A percentile compares a stretch with the other conserved stretches of the same genome.
These are phyloP conservation scores for Coemansia sp. DNA, from an alignment of 192 early-diverging fungal species.

Conservation along the genomic window DNA sequence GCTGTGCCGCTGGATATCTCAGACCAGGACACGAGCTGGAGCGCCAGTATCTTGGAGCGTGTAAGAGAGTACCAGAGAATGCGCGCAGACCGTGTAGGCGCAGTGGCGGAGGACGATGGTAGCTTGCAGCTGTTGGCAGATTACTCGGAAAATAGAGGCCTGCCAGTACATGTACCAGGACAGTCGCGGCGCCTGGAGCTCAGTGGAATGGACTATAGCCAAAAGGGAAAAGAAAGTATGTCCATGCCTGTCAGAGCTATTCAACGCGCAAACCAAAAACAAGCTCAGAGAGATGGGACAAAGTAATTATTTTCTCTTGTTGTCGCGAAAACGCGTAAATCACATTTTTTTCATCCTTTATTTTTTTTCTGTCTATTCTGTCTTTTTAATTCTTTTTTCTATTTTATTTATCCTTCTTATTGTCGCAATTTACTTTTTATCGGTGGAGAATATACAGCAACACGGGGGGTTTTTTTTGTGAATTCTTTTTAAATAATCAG, in stretches of 20 bases:
- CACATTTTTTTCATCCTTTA: neutral
- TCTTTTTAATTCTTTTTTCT: neutral
- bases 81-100: slow-evolving; percentile 49
- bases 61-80: slow-evolving; percentile 49
- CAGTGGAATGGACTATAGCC: slow-evolving; percentile 21
- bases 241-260: slow-evolving; percentile 43
- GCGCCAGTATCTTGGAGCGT: slow-evolving; percentile 33
- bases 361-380: too few species aligned
- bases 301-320: neutral
- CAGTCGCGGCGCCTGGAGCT: slow-evolving; percentile 19
- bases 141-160: slow-evolving; percentile 20
- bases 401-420: slow-evolving; percentile 8
- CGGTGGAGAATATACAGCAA: neutral
- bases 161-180: neutral
- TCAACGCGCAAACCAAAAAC: slow-evolving; percentile 39
- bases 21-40: slow-evolving; percentile 51
- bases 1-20: slow-evolving; percentile 56
- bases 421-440: slow-evolving; percentile 3
- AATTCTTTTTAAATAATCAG: neutral
- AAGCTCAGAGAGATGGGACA: neutral
- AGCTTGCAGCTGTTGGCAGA: slow-evolving; percentile 41
- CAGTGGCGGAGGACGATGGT: slow-evolving; percentile 51
- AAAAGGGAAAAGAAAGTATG: slow-evolving; percentile 17
- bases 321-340: slow-evolving; percentile 16
- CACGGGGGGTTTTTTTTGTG: neutral